phyloP scores from a whole-genome alignment of 306 rosid species.

The Acacia crassicarpa region DNA sequence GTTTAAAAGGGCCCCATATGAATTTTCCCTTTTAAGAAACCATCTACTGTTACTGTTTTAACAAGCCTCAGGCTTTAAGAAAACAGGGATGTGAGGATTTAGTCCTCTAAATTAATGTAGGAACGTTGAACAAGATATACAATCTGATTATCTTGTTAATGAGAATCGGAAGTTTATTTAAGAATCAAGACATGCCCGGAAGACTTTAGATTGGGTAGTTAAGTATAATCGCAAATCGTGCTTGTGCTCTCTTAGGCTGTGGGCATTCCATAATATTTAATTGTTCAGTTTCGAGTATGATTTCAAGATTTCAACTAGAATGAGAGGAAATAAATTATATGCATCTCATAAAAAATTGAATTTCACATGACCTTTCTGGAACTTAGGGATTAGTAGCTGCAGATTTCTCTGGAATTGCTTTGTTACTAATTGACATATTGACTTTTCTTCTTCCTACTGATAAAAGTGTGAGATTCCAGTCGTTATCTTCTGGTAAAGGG shows the following conservation, averaged over 20 bases:
- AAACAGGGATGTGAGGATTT: neutral
- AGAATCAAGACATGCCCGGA: neutral
- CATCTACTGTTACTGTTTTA: neutral
- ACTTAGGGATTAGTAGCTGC: too few species aligned
- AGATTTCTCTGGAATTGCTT: too few species aligned
- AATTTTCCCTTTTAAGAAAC: neutral
- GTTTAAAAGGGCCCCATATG: too few species aligned
- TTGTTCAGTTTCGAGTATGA: too few species aligned
- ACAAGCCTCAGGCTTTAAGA: neutral
- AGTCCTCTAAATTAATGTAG: neutral
- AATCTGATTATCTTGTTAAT: neutral
- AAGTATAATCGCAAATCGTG: neutral
- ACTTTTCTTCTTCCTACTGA: too few species aligned
- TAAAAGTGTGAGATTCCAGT: too few species aligned
- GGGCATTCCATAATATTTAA: neutral
- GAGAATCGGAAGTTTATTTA: neutral
- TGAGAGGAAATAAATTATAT: too few species aligned
- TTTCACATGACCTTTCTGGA: too few species aligned
- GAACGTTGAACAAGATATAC: neutral
- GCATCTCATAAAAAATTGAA: too few species aligned
- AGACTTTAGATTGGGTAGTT: neutral
- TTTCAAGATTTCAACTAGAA: too few species aligned
- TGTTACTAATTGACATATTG: too few species aligned
- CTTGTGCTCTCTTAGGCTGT: neutral
- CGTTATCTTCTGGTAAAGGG: too few species aligned